Base-by-base conservation (phyloP, 108 stramenopile genomes). In the Stephanodiscus minutulus region DNA sequence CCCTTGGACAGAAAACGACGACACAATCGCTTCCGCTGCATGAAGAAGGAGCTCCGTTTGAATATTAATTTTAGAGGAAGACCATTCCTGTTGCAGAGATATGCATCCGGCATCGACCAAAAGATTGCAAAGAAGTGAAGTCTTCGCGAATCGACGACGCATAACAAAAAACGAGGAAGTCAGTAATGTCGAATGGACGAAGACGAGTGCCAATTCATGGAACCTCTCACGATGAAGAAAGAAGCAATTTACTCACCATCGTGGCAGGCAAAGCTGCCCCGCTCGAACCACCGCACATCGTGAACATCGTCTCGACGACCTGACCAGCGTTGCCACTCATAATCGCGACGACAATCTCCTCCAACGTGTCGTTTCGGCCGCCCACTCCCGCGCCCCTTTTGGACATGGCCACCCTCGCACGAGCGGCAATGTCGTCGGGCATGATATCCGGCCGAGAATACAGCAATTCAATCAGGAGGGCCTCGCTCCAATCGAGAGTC, bases 221-320 rank as follows among this genome's bases (percentile, higher is more conserved):
- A n/a, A 24, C 20, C 11, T 27, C 27, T 25, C 24, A 53, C 12
- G 52, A 58, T 58, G 57, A 7, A 58, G 11, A 50, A 41, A 69
- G 17, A 56, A 12, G 44, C 25, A 54, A 28, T 21, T 52, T 29
- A 61, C 87, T 72, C 64, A 91, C 91, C 86, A 91, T 80, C 12
- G 87, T 81, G 0, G 92, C 87, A 24, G 92, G 92, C 25, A 93
- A 64, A 11, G 92, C 92, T 13, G 90, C 92, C 18, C 88, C 89
- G 67, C 86, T 89, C n/a, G 59, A 61, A 13, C 83, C 87, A 29
- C 90, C 92, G 54, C 88, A 90, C 53, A 85, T 72, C 28, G 54
- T 52, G 64, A 83, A 82, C 61, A 91, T 39, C 24, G 74, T 64
- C 20, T 79, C 50, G 2, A 93, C 58, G 29, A 85, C 88, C 29